Evolutionary conservation across 73 alveolate genomes (phyloP).

Genomic region (Tetrahymena elliotti): DNA sequence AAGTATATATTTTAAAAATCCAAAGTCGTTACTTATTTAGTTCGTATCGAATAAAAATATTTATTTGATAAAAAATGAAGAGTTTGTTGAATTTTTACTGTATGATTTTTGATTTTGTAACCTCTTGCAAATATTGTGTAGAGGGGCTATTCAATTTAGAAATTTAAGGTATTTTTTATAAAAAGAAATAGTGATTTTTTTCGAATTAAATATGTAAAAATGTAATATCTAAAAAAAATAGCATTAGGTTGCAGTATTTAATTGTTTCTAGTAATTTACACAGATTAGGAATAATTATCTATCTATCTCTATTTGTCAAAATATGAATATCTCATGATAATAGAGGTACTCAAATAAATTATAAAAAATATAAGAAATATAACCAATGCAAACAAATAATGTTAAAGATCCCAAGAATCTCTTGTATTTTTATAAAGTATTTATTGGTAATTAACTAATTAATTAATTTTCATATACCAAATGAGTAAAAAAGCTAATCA

Average conservation of each 20-base stretch:
- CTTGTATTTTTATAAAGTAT: neutral
- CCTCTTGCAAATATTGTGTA: too few species aligned
- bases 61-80: too few species aligned
- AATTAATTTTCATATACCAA: neutral
- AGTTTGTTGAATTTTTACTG: too few species aligned
- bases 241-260: neutral
- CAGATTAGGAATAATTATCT: neutral
- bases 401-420: neutral
- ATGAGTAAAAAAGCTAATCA: neutral
- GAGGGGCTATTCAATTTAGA: too few species aligned
- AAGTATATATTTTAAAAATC: too few species aligned
- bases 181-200: too few species aligned
- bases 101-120: too few species aligned
- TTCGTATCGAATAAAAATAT: too few species aligned
- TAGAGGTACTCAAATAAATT: too few species aligned
- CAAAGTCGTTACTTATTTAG: too few species aligned
- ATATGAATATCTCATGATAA: neutral
- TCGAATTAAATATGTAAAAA: neutral
- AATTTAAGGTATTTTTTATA: too few species aligned
- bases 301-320: neutral
- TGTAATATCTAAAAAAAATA: too few species aligned
- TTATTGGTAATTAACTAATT: neutral
- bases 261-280: neutral
- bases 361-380: neutral
- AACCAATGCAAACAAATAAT: neutral